Evolutionary conservation across 768 basidiomycete genomes (phyloP), one percentile per base, ranked within the genome.

Genomic region (Jaapia argillacea): DNA sequence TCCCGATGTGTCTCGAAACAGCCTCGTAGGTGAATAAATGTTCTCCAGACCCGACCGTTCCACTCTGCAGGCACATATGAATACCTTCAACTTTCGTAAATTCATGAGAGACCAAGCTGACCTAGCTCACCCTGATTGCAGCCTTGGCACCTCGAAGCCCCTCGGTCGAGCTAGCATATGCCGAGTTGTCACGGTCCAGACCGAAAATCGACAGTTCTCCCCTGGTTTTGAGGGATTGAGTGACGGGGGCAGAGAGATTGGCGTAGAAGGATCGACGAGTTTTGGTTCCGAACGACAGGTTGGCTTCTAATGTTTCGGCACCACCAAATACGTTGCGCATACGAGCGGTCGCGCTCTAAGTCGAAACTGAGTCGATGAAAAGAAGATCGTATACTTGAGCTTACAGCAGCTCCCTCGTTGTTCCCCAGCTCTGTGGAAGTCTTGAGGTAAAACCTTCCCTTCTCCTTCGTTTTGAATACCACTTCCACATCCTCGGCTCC

Each of bases 361-460:
- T 1, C 7, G 26, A 23, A 25, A 22, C 13, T 20, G 10, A 13
- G 4, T 24, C 68, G 46, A 4, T n/a, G 5, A 18, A n/a, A 21
- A 18, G 23, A 27, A 36, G 6, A 28, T 14, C 41, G 26, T 28
- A 20, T 1, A 42, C 4, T 23, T 14, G 14, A 21, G 74, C 88
- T 57, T 56, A 91, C 92, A n/a, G 90, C 91, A 44, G 68, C 91
- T 7, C 88, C 94, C 60, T 97, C 96, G 40, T 81, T 84, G 47
- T 94, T 91, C 3, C 96, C 94, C 4, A 97, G 68, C 55, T 97
- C 92, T 3, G 93, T 97, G 4, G 86, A 74, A 2, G 81, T 87
- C 49, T 85, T 87, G 5, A 93, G 53, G 51, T 72, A 89, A 51
- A 81, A 77, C 27, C 87, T 67, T 4, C 87, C 78, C 44, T 74